Evolutionary conservation across 2,329 filamentous ascomycete genomes (phyloP), one percentile per base, ranked within the genome.

Genomic region (Colletotrichum liaoningense): DNA sequence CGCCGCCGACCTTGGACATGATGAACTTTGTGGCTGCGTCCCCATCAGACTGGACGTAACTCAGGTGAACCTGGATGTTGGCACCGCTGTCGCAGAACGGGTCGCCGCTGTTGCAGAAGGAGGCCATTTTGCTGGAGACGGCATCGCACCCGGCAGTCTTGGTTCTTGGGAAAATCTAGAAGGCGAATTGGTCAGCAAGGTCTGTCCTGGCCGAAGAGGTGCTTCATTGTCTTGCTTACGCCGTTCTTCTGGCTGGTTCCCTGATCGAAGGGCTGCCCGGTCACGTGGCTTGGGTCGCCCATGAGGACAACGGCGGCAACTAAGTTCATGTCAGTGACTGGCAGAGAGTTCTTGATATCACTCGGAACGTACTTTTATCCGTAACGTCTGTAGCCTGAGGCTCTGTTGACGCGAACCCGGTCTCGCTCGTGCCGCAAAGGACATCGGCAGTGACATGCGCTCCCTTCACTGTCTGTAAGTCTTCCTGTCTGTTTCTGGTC

Each of bases 91-190:
- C 83, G 74, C 84, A 85, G 77, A 83, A 86, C 5, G 78, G 73
- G 73, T 86, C 85, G 58, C 83, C 84, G 0, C 74, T 80, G 76
- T 85, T 84, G 77, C 84, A 85, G 75, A 81, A 85, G 2, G 83
- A 84, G 42, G 80, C 77, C 60, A 85, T 75, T 49, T 80, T 80
- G 75, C 79, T 74, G 68, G 76, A 76, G 67, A 83, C 82, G 26
- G 79, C 76, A 60, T 81, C 78, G 77, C 84, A 85, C 19, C 77
- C 76, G 38, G 76, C 78, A 33, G 77, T 76, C 65, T 83, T 77
- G 30, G 78, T 75, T 59, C 84, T 82, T 35, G 74, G 59, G 69
- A 85, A 84, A 58, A 84, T 69, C 83, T 85, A 54, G 46, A 16
- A 14, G 12, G 4, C 11, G 1, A 16, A 5, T 19, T 8, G 11